Base-by-base conservation (phyloP, 345 rosid genomes). In the Ceriops decandra region DNA sequence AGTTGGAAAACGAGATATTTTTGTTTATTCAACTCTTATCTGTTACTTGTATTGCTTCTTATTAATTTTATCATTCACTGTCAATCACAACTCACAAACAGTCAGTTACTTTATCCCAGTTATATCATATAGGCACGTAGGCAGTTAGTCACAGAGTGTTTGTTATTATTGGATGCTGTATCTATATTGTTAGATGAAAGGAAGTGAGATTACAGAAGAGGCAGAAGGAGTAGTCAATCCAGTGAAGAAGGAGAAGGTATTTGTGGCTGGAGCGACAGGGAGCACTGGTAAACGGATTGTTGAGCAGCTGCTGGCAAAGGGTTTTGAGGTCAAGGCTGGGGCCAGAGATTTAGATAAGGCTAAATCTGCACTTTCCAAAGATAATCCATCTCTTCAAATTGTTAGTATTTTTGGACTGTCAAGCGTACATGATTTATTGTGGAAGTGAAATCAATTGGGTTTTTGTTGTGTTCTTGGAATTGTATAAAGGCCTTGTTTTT, bases 261-360 rank as follows among this genome's bases (percentile, higher is more conserved):
- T 93, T 69, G 98, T 93, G 35, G 98, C 96, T 3, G 98, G 98
- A 72, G 98, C 98, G 0, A 84, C 96, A 0, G 97, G 98, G 7
- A 83, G 82, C 68, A 87, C 92, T 1, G 97, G 97, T 31, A 90
- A 93, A 70, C 81, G 96, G 68, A 82, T 93, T 22, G 91, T 93
- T 5, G 88, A 87, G 57, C 97, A 86, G 86, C 78, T 93, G 33
- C 83, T 93, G 56, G 85, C 93, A 0, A 86, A 80, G 82, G 98
- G 97, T 69, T 93, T 89, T 60, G 72, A 82, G 8, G 97, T 93
- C 65, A 90, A 86, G 80, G 96, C 97, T 6, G 96, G 93, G 30
- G 97, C 89, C 70, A 89, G 92, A 22, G 92, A 90, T 67, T 57
- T 89, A 60, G 93, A 84, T 5, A 89, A 85, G 80, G 97, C 92